Evolutionary conservation across 768 basidiomycete species (phyloP).

Genomic region (Ramaria sp.): DNA sequence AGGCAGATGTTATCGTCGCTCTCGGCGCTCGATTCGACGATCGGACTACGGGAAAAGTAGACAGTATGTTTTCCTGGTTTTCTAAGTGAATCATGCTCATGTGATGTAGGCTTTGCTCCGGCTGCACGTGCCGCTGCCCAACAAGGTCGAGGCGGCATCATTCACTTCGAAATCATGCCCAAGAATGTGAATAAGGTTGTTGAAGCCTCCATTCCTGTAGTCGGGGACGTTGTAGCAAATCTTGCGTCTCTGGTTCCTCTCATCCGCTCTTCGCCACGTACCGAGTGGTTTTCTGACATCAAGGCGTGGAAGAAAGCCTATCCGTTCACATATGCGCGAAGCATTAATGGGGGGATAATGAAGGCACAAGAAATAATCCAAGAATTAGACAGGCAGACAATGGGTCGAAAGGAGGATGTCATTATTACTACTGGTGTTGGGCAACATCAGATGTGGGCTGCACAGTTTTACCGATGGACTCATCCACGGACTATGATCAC

Average conservation of each 20-base stretch:
- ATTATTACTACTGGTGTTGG: constrained; percentile 92
- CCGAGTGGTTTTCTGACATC: constrained; percentile 78
- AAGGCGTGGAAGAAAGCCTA: constrained; percentile 75
- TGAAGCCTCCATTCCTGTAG: constrained; percentile 84
- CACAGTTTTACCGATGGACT: constrained; percentile 88
- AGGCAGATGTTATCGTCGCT: constrained; percentile 95
- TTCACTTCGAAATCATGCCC: constrained; percentile 97
- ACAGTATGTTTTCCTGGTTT: constrained; percentile 22
- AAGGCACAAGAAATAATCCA: constrained; percentile 97
- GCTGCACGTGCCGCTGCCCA: constrained; percentile 78
- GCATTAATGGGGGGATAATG: constrained; percentile 50
- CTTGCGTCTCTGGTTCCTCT: constrained; percentile 73
- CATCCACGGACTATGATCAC: constrained; percentile 82
- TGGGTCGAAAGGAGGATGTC: constrained; percentile 74
- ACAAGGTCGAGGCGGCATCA: constrained; percentile 87
- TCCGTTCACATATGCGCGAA: constrained; percentile 81
- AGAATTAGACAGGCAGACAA: constrained; percentile 78
- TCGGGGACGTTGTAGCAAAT: constrained; percentile 87
- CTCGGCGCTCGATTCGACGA: constrained; percentile 96
- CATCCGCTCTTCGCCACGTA: constrained; percentile 53
- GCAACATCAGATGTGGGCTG: constrained; percentile 99
- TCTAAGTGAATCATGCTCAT: too few relatives aligned
- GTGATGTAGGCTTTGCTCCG: constrained; percentile 62
- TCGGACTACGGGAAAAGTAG: constrained; percentile 89
- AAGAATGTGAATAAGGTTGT: constrained; percentile 99